A percentile compares a stretch with the other conserved stretches of the same genome.
phyloP scores from a whole-genome alignment of 148 eudicot species.

The Camellia sinensis region DNA sequence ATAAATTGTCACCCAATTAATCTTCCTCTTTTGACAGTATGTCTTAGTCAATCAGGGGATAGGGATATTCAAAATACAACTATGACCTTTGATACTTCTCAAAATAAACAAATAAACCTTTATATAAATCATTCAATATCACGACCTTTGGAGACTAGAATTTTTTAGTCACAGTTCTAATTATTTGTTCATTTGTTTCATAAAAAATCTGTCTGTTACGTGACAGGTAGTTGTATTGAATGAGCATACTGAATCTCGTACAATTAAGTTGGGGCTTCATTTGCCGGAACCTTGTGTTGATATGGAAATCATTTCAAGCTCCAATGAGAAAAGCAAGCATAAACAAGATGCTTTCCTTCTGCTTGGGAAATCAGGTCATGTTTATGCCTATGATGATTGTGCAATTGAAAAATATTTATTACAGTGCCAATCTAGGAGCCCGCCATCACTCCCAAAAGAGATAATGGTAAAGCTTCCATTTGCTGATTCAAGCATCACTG shows the following conservation, averaged over 20 bases:
- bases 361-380: slow-evolving; percentile 73
- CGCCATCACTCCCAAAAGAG: slow-evolving; percentile 76
- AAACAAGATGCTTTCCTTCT: slow-evolving; percentile 60
- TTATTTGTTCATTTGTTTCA: slow-evolving; percentile 1
- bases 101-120: not conserved
- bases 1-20: not conserved
- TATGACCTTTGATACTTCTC: not conserved
- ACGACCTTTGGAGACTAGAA: not conserved
- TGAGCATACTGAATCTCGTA: slow-evolving; percentile 81
- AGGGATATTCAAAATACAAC: not conserved
- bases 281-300: slow-evolving; percentile 64
- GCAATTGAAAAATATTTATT: slow-evolving; percentile 69
- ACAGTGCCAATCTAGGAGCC: slow-evolving; percentile 60
- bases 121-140: too few species aligned
- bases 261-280: slow-evolving; percentile 74
- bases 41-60: not conserved
- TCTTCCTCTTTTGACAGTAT: not conserved
- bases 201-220: slow-evolving; percentile 6
- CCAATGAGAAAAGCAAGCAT: slow-evolving; percentile 56
- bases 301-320: slow-evolving; percentile 57
- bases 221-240: slow-evolving; percentile 76
- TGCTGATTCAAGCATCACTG: slow-evolving; percentile 56
- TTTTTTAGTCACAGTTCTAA: not conserved
- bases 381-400: slow-evolving; percentile 75
- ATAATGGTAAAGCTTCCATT: slow-evolving; percentile 61